A percentile compares a stretch with the other conserved stretches of the same genome.
These are phyloP conservation scores for Xylaria venustula DNA, from an alignment of 495 filamentous ascomycete genomes.

Conservation along the genomic window DNA sequence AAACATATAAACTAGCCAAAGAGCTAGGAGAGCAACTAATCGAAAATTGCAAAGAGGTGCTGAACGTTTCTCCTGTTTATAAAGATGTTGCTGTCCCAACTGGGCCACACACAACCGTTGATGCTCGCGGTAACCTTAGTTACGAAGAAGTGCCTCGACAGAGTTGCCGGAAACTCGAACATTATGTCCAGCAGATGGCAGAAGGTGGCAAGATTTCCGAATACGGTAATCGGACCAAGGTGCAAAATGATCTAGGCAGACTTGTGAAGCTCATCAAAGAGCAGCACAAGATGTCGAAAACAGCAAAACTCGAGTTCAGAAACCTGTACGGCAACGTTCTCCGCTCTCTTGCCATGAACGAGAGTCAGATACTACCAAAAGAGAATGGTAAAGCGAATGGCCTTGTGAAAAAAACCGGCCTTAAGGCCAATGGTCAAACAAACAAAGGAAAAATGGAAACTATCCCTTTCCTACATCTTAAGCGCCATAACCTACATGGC, in stretches of 20 bases:
- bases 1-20: slow-evolving; percentile 96
- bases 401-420: slow-evolving; percentile 60
- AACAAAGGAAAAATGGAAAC: slow-evolving; percentile 92
- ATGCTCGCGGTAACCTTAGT: slow-evolving; percentile 82
- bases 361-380: slow-evolving; percentile 89
- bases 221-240: slow-evolving; percentile 97
- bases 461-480: slow-evolving; percentile 95
- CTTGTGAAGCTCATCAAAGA: slow-evolving; percentile 98
- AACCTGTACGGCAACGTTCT: slow-evolving; percentile 88
- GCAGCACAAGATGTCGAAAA: slow-evolving; percentile 94
- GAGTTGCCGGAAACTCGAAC: slow-evolving; percentile 94
- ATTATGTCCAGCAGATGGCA: slow-evolving; percentile 98
- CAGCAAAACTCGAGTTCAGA: slow-evolving; percentile 93
- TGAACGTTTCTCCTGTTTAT: slow-evolving; percentile 79
- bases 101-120: slow-evolving; percentile 84
- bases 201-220: slow-evolving; percentile 97
- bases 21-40: slow-evolving; percentile 93
- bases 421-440: slow-evolving; percentile 58
- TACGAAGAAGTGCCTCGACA: slow-evolving; percentile 86
- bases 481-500: slow-evolving; percentile 88
- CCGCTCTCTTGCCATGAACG: slow-evolving; percentile 92
- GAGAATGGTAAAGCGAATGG: slow-evolving; percentile 65
- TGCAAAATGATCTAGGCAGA: slow-evolving; percentile 87
- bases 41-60: slow-evolving; percentile 93
- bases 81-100: slow-evolving; percentile 95